phyloP scores from a whole-genome alignment of 1,284 basidiomycete genomes.

The Laetiporus sulphureus region DNA sequence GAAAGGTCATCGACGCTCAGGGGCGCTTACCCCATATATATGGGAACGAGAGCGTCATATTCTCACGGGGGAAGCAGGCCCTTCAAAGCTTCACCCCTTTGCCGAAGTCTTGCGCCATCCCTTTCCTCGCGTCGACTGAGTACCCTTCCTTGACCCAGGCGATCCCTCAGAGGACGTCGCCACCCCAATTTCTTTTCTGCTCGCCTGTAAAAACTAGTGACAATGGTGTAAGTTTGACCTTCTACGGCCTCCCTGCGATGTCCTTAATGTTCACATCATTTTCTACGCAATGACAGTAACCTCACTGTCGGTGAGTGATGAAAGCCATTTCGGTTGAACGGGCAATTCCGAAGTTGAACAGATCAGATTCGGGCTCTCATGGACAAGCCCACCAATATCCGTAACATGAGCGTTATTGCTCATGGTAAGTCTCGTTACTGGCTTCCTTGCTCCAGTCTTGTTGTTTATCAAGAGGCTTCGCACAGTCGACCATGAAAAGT shows the following conservation, averaged over 20 bases:
- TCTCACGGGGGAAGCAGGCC: slow-evolving; percentile 27
- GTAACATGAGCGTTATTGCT: slow-evolving; percentile 98
- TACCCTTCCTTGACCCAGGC: slow-evolving; percentile 15
- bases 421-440: slow-evolving; percentile 54
- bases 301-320: slow-evolving; percentile 73
- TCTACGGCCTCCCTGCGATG: slow-evolving; percentile 27
- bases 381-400: slow-evolving; percentile 89
- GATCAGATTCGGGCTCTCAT: slow-evolving; percentile 89
- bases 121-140: slow-evolving; percentile 22
- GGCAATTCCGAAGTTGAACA: slow-evolving; percentile 28
- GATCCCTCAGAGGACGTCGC: slow-evolving; percentile 21
- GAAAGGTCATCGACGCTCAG: too few relatives aligned
- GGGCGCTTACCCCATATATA: slow-evolving; percentile 30
- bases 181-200: slow-evolving; percentile 17
- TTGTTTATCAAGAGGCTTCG: slow-evolving; percentile 10
- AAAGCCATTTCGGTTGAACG: not conserved
- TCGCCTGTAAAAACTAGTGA: slow-evolving; percentile 40
- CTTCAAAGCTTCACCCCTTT: slow-evolving; percentile 5
- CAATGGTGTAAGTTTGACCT: slow-evolving; percentile 65
- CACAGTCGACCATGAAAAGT: slow-evolving; percentile 99
- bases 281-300: slow-evolving; percentile 57
- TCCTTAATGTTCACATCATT: too few relatives aligned
- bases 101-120: slow-evolving; percentile 22
- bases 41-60: too few relatives aligned
- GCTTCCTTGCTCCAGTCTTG: slow-evolving; percentile 7